phyloP scores from a whole-genome alignment of 2,329 filamentous ascomycete genomes.

The Cercospora brassicicola region DNA sequence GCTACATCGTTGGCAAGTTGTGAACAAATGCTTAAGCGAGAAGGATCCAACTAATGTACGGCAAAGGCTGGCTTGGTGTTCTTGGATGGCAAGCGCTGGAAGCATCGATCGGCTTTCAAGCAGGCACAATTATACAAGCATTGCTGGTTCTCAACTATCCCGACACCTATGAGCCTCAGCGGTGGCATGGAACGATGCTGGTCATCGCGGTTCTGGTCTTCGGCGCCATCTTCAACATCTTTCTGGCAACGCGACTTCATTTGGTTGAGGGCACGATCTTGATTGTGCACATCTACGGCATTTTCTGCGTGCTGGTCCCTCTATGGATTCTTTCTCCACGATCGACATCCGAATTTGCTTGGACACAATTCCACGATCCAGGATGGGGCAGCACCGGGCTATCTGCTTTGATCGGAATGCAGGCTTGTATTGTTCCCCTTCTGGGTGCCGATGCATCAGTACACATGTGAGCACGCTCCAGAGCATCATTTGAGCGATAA shows the following conservation, averaged over 20 bases:
- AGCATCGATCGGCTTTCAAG: constrained; percentile 46
- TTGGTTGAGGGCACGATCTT: constrained; percentile 31
- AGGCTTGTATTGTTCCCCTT: constrained; percentile 12
- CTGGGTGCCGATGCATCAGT: constrained; percentile 26
- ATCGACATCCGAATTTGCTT: constrained; percentile 24
- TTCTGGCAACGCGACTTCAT: constrained; percentile 27
- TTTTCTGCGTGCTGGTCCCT: constrained; percentile 29
- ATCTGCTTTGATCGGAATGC: constrained; percentile 46
- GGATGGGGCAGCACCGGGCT: constrained; percentile 44
- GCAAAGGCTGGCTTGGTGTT: constrained; percentile 42
- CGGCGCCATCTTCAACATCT: constrained; percentile 31
- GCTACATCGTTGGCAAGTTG: constrained; percentile 11
- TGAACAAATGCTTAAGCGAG: too few relatives aligned
- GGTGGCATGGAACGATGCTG: constrained; percentile 49
- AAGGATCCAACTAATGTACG: not conserved
- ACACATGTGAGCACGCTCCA: constrained; percentile 14
- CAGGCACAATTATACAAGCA: constrained; percentile 47
- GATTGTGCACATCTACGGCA: constrained; percentile 37
- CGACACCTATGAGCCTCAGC: constrained; percentile 40
- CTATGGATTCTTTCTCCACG: constrained; percentile 15
- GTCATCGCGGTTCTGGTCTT: constrained; percentile 28
- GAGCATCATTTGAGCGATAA: constrained; percentile 7
- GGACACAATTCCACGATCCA: constrained; percentile 17
- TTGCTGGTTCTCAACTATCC: too few relatives aligned
- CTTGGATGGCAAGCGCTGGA: constrained; percentile 42